Conservation (phyloP, 1,284 basidiomycete genomes). For the Microbotryomycetes sp. region DNA sequence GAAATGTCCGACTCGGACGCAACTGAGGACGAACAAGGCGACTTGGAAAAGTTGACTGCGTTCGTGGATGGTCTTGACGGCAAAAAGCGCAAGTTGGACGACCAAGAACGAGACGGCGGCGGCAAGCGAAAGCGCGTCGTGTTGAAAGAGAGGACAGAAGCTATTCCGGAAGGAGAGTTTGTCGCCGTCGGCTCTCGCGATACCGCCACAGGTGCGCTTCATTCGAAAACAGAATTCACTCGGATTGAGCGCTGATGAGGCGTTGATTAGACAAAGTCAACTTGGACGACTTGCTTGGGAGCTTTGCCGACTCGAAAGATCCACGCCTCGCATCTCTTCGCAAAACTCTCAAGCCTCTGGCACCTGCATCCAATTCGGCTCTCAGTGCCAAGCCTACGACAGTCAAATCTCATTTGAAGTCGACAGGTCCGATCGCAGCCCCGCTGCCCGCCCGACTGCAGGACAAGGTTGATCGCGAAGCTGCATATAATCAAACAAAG, state of each 20-base stretch:
- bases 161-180: conserved; percentile 56
- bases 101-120: conserved; percentile 27
- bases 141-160: conserved; percentile 63
- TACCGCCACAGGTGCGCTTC: conserved; percentile 36
- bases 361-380: conserved; percentile 17
- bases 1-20: conserved; percentile 32
- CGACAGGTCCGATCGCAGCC: conserved; percentile 62
- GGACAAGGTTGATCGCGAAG: conserved; percentile 83
- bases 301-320: conserved; percentile 48
- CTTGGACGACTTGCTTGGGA: conserved; percentile 63
- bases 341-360: conserved; percentile 54
- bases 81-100: conserved; percentile 59
- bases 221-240: background rate
- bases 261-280: conserved; percentile 52
- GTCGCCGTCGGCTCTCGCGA: conserved; percentile 40
- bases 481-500: conserved; percentile 88
- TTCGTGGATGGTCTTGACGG: conserved; percentile 66
- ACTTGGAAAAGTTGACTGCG: conserved; percentile 58
- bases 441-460: conserved; percentile 80
- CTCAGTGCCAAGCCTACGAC: conserved; percentile 40
- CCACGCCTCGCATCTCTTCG: conserved; percentile 37
- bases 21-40: conserved; percentile 47
- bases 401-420: conserved; percentile 38
- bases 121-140: conserved; percentile 53
- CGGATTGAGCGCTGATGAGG: background rate